phyloP scores from a whole-genome alignment of 306 rosid species.

The Dalbergia oliveri region DNA sequence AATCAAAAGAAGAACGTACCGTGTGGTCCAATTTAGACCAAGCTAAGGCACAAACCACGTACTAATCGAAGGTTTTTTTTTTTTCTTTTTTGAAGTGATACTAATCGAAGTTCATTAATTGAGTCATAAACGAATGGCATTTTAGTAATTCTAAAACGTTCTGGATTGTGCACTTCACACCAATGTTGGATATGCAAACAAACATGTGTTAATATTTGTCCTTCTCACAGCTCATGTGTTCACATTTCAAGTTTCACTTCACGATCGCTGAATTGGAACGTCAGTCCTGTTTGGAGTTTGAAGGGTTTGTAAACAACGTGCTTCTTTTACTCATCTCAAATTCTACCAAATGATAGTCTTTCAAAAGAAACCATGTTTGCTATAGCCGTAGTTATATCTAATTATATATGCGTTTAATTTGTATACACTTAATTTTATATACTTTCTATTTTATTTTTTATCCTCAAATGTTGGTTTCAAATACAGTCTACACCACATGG shows the following conservation, averaged over 20 bases:
- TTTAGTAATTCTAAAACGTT: not conserved
- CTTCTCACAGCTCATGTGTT: not conserved
- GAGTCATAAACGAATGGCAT: not conserved
- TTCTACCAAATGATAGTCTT: not conserved
- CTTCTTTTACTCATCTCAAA: not conserved
- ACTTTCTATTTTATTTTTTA: no score
- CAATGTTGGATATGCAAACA: not conserved
- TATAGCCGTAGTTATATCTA: no score
- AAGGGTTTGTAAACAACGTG: not conserved
- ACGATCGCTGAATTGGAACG: not conserved
- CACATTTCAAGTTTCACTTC: conserved; percentile 1
- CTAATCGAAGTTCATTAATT: not conserved
- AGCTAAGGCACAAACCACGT: not conserved
- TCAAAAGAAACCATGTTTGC: not conserved
- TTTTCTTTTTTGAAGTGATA: no score
- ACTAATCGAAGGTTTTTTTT: no score
- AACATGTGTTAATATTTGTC: conserved; percentile 9
- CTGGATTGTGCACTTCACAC: not conserved
- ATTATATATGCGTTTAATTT: no score
- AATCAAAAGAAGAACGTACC: not conserved
- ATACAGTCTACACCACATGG: no score
- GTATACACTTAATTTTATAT: no score
- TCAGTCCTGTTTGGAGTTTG: not conserved
- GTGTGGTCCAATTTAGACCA: conserved; percentile 24
- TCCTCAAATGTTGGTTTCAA: no score